These are phyloP conservation scores for Cladophialophora bantiana DNA, from an alignment of 2,329 filamentous ascomycete species.

Conservation along the genomic window DNA sequence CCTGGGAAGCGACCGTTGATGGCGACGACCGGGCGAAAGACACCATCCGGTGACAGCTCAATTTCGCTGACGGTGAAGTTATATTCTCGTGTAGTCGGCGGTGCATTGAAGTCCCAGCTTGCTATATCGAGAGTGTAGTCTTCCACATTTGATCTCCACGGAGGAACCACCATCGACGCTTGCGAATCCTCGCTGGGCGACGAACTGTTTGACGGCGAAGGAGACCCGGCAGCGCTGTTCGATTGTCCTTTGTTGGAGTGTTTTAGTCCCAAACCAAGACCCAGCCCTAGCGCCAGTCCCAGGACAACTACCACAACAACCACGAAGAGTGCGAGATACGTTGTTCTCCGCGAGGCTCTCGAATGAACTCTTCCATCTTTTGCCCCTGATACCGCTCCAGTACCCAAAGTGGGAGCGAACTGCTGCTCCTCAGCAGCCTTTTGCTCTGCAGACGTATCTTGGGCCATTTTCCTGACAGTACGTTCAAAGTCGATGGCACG, in stretches of 20 bases:
- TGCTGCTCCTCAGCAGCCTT: not conserved
- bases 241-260: conserved; percentile 9
- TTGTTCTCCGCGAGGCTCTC: conserved; percentile 4
- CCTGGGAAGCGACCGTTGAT: conserved; percentile 79
- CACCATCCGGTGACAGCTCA: conserved; percentile 61
- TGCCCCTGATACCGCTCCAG: not conserved
- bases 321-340: conserved; percentile 1
- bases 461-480: conserved; percentile 7
- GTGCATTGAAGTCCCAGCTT: conserved; percentile 62
- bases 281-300: conserved; percentile 15
- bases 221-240: not conserved
- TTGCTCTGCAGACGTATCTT: conserved; percentile 6
- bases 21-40: conserved; percentile 63
- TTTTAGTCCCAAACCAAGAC: conserved; percentile 16
- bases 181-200: conserved; percentile 8
- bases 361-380: not conserved
- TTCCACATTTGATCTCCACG: conserved; percentile 30
- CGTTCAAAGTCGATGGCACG: not conserved
- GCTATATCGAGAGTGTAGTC: conserved; percentile 65
- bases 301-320: conserved; percentile 10
- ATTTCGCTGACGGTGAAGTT: conserved; percentile 63
- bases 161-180: conserved; percentile 10
- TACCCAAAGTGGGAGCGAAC: not conserved
- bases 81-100: conserved; percentile 60
- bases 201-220: conserved; percentile 12